phyloP scores from a whole-genome alignment of 257 asterid genomes.

The Paulownia fortunei region DNA sequence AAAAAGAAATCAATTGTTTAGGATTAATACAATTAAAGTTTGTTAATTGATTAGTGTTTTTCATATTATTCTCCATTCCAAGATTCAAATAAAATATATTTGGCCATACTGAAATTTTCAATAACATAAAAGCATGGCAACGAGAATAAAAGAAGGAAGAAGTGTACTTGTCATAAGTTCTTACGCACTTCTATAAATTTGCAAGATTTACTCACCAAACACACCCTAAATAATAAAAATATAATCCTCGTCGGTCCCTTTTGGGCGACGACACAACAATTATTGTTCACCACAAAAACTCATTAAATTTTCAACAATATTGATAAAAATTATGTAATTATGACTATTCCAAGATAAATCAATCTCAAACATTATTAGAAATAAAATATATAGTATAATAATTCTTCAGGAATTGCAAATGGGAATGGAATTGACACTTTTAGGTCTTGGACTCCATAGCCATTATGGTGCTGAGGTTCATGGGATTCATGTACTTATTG shows the following conservation, averaged over 20 bases:
- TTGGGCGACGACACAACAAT: background rate
- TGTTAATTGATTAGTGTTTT: too few relatives aligned
- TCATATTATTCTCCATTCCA: background rate
- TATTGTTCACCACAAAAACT: slow-evolving; percentile 3
- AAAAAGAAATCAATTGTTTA: too few relatives aligned
- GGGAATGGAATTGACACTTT: background rate
- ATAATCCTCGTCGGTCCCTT: background rate
- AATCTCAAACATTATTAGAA: slow-evolving; percentile 24
- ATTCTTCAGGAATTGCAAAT: background rate
- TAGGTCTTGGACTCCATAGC: slow-evolving; percentile 57
- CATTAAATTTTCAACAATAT: background rate
- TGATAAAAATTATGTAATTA: background rate
- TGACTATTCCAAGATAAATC: slow-evolving; percentile 1
- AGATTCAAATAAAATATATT: background rate
- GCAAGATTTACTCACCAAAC: background rate
- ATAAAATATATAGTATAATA: background rate
- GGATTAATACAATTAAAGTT: too few relatives aligned
- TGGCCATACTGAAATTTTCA: background rate
- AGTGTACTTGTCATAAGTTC: background rate
- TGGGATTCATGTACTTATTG: slow-evolving; percentile 61
- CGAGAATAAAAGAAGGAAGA: background rate
- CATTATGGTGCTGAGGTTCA: slow-evolving; percentile 68
- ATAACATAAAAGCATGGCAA: background rate
- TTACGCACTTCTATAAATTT: background rate
- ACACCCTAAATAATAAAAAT: background rate